Base-by-base conservation (phyloP, 2,329 filamentous ascomycete species). In the Pseudogymnoascus sp. region DNA sequence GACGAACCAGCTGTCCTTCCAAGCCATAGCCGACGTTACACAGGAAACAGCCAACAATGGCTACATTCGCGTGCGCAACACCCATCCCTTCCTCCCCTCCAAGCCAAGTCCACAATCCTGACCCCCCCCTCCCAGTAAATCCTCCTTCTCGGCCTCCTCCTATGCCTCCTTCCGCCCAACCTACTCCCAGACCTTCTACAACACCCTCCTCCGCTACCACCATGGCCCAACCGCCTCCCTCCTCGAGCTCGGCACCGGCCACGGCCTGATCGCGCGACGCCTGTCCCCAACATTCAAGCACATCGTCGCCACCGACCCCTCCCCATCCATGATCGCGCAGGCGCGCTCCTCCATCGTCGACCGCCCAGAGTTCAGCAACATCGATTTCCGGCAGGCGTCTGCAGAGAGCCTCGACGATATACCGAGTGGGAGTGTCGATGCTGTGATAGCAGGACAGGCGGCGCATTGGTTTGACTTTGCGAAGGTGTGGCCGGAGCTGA, bases 381-480 rank as follows among this genome's bases (percentile, higher is more conserved):
- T 87, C 62, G 72, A 73, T 0, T 85, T 83, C 68, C 76, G 72
- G 1, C 75, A 80, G 65, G 80, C 79, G 5, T 72, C 74, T 1
- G 83, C 84, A 0, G 85, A 89, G 68, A 76, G 82, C 62, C 72
- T 87, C 3, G 73, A 73, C 0, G 84, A 82, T 65, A 63, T 87
- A 1, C 61, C 71, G 0, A 78, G 82, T 63, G 75, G 70, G 4
- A 78, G 76, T 3, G 72, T 88, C 1, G 85, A 88, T 70, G 74
- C 80, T 66, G 74, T 79, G 1, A 74, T 78, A 0, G 77, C 79
- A 0, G 79, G 75, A 0, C 85, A 88, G 69, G 80, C 85, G 6
- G 84, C 85, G 42, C 86, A 89, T 71, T 89, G 86, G 86, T 89
- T 89, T 71, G 79, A 88, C 70, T 84, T 83, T 69, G 42, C 66